These are phyloP conservation scores for Cyclotella baltica DNA, from an alignment of 108 stramenopile genomes.

Conservation along the genomic window DNA sequence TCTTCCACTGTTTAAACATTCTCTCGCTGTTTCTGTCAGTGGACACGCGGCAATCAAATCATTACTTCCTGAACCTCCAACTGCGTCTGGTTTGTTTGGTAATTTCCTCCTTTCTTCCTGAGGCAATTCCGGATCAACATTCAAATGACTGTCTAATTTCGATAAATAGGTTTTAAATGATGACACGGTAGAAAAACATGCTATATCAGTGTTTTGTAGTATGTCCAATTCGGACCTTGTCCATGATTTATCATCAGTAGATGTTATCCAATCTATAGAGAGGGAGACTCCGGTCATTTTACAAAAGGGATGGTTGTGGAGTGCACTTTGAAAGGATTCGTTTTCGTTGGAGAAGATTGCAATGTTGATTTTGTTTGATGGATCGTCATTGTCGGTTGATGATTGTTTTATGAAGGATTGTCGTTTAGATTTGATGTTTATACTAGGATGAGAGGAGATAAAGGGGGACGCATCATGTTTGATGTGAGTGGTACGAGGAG, in stretches of 20 bases:
- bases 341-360: slow-evolving; percentile 16
- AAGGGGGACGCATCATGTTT: too few relatives aligned
- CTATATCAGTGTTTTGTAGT: slow-evolving; percentile 33
- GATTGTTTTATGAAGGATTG: not conserved
- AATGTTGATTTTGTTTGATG: slow-evolving; percentile 26
- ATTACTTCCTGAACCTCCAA: not conserved
- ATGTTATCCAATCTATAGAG: slow-evolving; percentile 13
- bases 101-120: slow-evolving; percentile 34
- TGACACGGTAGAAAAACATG: slow-evolving; percentile 24
- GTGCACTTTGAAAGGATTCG: not conserved
- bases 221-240: slow-evolving; percentile 3
- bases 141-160: slow-evolving; percentile 22
- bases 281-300: slow-evolving; percentile 41
- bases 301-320: slow-evolving; percentile 28
- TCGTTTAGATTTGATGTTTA: not conserved
- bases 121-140: slow-evolving; percentile 1
- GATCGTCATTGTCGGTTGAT: not conserved
- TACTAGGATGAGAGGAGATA: not conserved
- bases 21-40: slow-evolving; percentile 24
- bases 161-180: slow-evolving; percentile 25
- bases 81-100: slow-evolving; percentile 38
- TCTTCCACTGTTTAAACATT: slow-evolving; percentile 46
- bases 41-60: slow-evolving; percentile 40
- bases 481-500: too few relatives aligned
- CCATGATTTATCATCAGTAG: not conserved